Conservation (phyloP, 2,329 filamentous ascomycete genomes). For the Arachnopeziza araneosa region DNA sequence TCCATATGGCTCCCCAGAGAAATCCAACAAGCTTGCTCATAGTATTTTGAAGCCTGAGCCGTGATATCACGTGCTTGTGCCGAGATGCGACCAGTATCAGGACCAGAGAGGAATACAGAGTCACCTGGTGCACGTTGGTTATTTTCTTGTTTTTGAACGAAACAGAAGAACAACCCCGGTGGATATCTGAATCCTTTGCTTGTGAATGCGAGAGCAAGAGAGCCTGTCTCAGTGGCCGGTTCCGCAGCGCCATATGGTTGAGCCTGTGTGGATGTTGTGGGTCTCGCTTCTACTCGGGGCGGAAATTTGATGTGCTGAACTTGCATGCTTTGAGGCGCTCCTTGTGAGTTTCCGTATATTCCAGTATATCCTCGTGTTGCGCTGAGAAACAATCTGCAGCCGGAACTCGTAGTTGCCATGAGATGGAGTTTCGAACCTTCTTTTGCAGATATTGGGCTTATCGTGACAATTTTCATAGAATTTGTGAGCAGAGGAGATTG, state of each 20-base stretch:
- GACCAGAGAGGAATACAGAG: slow-evolving; percentile 74
- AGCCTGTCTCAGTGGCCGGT: slow-evolving; percentile 34
- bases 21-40: slow-evolving; percentile 77
- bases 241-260: slow-evolving; percentile 16
- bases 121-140: slow-evolving; percentile 48
- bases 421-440: slow-evolving; percentile 82
- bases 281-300: slow-evolving; percentile 42
- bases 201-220: slow-evolving; percentile 43
- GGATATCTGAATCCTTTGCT: slow-evolving; percentile 59
- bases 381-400: slow-evolving; percentile 87
- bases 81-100: slow-evolving; percentile 83
- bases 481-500: slow-evolving; percentile 65
- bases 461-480: slow-evolving; percentile 69
- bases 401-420: slow-evolving; percentile 84
- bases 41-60: slow-evolving; percentile 42
- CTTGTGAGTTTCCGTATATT: slow-evolving; percentile 46
- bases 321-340: slow-evolving; percentile 87
- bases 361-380: slow-evolving; percentile 65
- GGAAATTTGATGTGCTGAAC: slow-evolving; percentile 96
- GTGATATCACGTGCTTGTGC: slow-evolving; percentile 38
- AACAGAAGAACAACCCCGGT: slow-evolving; percentile 87
- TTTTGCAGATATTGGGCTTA: slow-evolving; percentile 74
- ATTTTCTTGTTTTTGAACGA: slow-evolving; percentile 58
- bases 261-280: slow-evolving; percentile 21
- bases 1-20: slow-evolving; percentile 69